phyloP scores from a whole-genome alignment of 148 eudicot genomes.

The Diospyros lotus region DNA sequence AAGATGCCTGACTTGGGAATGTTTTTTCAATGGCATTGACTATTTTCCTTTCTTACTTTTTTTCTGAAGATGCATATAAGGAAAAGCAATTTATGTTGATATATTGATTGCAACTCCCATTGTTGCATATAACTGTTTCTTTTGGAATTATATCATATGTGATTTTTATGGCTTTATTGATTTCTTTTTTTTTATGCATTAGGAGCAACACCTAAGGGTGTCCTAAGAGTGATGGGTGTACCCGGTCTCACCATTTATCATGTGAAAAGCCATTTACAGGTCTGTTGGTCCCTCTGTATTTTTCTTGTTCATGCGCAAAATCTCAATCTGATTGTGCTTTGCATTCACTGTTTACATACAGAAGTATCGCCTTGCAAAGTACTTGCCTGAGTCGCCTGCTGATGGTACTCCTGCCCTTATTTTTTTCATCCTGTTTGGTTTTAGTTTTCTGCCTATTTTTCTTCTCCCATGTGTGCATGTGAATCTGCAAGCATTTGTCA shows the following conservation, averaged over 20 bases:
- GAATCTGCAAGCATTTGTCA: background rate
- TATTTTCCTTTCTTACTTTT: too few species aligned
- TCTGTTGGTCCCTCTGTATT: constrained; percentile 20
- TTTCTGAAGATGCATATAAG: background rate
- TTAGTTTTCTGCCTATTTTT: background rate
- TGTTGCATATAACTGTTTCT: background rate
- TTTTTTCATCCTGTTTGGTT: background rate
- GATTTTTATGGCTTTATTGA: background rate
- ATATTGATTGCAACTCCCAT: background rate
- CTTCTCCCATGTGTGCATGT: background rate
- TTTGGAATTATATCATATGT: background rate
- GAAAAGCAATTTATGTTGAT: background rate
- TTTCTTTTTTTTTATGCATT: constrained; percentile 10
- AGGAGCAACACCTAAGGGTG: constrained; percentile 87
- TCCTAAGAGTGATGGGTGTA: constrained; percentile 75
- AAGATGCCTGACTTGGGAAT: too few species aligned
- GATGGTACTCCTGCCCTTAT: constrained; percentile 39
- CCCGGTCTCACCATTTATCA: constrained; percentile 74
- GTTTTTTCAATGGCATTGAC: too few species aligned
- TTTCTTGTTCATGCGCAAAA: background rate
- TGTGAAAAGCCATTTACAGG: constrained; percentile 86
- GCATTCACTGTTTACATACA: constrained; percentile 10
- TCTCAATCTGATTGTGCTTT: constrained; percentile 8
- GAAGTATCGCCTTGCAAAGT: constrained; percentile 65
- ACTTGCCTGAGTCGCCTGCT: constrained; percentile 54